Percentiles rank a stretch among this genome's conserved stretches.
Conservation (phyloP, 2,329 filamentous ascomycete species). For the Chrysosporium keratinophilum region DNA sequence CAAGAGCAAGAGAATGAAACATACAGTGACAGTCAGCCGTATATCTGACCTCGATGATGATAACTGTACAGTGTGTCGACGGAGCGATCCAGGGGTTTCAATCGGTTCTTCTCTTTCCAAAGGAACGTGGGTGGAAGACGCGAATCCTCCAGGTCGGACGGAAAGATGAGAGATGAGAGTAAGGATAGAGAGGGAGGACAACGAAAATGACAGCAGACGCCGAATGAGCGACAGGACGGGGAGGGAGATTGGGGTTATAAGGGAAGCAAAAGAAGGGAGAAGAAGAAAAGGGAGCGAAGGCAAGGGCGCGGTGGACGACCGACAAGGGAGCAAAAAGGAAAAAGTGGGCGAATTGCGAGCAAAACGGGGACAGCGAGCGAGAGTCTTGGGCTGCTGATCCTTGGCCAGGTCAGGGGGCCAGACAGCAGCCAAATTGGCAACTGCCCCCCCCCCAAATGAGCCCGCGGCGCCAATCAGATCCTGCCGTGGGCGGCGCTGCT, state of each 20-base stretch:
- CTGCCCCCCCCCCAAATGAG: neutral
- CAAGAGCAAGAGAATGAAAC: neutral
- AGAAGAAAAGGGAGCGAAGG: constrained; percentile 20
- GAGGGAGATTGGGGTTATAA: constrained; percentile 16
- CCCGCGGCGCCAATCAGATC: neutral
- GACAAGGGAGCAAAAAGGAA: constrained; percentile 15
- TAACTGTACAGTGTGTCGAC: constrained; percentile 5
- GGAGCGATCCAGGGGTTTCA: neutral
- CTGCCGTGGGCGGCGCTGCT: neutral
- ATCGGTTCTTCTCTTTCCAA: constrained; percentile 17
- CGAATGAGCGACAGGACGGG: constrained; percentile 13
- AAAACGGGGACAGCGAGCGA: neutral
- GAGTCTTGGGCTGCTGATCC: neutral
- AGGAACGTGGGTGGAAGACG: constrained; percentile 34
- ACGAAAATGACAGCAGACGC: constrained; percentile 15
- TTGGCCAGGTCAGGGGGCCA: constrained; percentile 1
- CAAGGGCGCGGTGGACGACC: constrained; percentile 14
- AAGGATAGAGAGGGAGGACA: constrained; percentile 12
- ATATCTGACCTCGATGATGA: neutral
- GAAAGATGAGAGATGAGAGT: constrained; percentile 23
- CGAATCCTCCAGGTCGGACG: constrained; percentile 33
- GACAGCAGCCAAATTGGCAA: neutral
- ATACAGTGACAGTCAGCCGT: neutral
- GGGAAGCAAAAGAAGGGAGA: constrained; percentile 22
- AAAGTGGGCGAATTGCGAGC: constrained; percentile 13